Conservation (phyloP, 345 rosid species). For the Heritiera fomes region DNA sequence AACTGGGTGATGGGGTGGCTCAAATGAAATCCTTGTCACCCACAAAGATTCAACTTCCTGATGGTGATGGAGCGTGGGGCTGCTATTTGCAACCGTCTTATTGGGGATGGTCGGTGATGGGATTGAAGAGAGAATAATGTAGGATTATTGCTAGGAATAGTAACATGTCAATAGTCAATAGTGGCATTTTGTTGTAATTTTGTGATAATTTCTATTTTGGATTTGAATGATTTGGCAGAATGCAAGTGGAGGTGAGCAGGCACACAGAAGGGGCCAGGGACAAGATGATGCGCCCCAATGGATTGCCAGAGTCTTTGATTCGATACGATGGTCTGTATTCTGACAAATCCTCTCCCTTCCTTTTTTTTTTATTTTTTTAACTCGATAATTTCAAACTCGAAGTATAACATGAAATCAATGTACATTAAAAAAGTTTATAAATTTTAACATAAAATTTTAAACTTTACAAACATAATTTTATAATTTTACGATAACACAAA, state of each 20-base stretch:
- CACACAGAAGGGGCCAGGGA: constrained; percentile 90
- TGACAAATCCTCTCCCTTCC: no score
- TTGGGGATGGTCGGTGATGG: background rate
- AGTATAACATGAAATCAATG: no score
- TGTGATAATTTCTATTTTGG: constrained; percentile 9
- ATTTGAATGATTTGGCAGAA: constrained; percentile 15
- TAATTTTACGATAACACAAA: no score
- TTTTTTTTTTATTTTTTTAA: no score
- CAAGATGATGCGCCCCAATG: constrained; percentile 80
- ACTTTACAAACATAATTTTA: no score
- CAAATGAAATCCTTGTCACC: background rate
- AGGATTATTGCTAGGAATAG: background rate
- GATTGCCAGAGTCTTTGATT: constrained; percentile 91
- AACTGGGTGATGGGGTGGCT: constrained; percentile 2
- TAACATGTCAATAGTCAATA: background rate
- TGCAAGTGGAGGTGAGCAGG: constrained; percentile 98
- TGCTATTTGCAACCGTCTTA: background rate
- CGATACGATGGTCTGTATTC: constrained; percentile 74
- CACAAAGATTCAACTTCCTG: constrained; percentile 25
- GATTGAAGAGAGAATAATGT: background rate
- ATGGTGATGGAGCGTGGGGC: constrained; percentile 35
- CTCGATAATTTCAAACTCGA: no score
- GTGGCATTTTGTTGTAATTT: background rate
- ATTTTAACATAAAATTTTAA: no score
- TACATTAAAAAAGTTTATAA: no score